phyloP scores from a whole-genome alignment of 208 protist genomes.

The Crithidia expoeki region DNA sequence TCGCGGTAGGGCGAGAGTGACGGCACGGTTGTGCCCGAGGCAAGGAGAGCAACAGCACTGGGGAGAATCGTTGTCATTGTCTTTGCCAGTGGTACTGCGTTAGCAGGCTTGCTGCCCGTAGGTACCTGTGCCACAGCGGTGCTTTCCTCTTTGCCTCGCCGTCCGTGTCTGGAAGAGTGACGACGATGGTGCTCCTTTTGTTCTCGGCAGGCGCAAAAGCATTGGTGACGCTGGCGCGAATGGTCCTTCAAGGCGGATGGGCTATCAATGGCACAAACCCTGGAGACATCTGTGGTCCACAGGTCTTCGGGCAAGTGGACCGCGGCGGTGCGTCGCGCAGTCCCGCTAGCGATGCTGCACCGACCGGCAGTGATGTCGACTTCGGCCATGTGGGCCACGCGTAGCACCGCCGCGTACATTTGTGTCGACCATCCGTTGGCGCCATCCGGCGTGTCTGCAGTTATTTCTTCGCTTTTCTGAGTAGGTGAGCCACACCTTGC shows the following conservation, averaged over 20 bases:
- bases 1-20: slow-evolving; percentile 38
- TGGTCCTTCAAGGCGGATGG: not conserved
- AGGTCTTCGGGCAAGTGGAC: slow-evolving; percentile 19
- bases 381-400: slow-evolving; percentile 42
- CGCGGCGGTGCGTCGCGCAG: slow-evolving; percentile 16
- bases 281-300: not conserved
- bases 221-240: not conserved
- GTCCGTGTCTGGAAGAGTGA: not conserved
- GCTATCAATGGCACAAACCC: not conserved
- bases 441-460: not conserved
- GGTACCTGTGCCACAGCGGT: not conserved
- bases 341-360: slow-evolving; percentile 19
- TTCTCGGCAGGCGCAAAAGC: not conserved
- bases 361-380: slow-evolving; percentile 66
- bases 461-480: not conserved
- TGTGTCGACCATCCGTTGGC: slow-evolving; percentile 16
- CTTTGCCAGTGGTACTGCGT: not conserved
- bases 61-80: not conserved
- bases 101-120: not conserved
- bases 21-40: not conserved
- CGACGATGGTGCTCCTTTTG: not conserved
- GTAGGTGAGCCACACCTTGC: not conserved
- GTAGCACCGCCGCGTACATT: slow-evolving; percentile 33
- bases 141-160: not conserved
- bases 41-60: slow-evolving; percentile 18